Base-by-base conservation (phyloP, 2,329 filamentous ascomycete genomes). In the Uncinocarpus reesii region DNA sequence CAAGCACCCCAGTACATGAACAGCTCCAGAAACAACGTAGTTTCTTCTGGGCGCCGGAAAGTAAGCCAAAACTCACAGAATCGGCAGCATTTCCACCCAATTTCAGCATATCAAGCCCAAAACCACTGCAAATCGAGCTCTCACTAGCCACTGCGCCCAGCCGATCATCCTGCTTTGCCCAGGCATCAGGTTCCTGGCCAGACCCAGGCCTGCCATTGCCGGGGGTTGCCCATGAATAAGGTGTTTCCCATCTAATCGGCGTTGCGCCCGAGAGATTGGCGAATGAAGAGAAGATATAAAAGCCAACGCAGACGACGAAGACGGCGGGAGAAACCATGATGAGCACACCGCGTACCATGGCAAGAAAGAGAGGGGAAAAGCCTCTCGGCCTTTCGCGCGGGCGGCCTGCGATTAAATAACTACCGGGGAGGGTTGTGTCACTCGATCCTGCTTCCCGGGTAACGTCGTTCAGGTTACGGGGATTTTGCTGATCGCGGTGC, bases 81-180 rank as follows among this genome's bases (percentile, higher is more conserved):
- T 90, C 85, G 1, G 82, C 84, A 10, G 85, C 84, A 65, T 86
- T 87, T 5, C 85, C 75, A 11, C 80, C 80, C 36, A 70, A 59
- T 46, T 75, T 66, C 47, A 87, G 64, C 15, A 85, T 69, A 36
- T 83, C 73, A 21, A 77, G 75, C 1, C 84, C 84, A 56, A 86
- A 81, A 26, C 72, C 62, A 52, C 81, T 86, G 60, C 84, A 89
- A 53, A 84, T 75, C 2, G 70, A 64, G 56, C 75, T 80, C 62
- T 88, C 83, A 46, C 80, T 83, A 10, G 84, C 81, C 16, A 87
- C 80, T 28, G 82, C 84, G 20, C 84, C 84, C 18, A 62, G 51
- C 42, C 43, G 47, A 18, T 44, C 18, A 32, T 42, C 37, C 2
- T 45, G 47, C 24, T 40, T 45, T 21, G 16, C 26, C 42, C 42